Base-by-base conservation (phyloP, 1,284 basidiomycete genomes). In the Apiotrichum sp. region DNA sequence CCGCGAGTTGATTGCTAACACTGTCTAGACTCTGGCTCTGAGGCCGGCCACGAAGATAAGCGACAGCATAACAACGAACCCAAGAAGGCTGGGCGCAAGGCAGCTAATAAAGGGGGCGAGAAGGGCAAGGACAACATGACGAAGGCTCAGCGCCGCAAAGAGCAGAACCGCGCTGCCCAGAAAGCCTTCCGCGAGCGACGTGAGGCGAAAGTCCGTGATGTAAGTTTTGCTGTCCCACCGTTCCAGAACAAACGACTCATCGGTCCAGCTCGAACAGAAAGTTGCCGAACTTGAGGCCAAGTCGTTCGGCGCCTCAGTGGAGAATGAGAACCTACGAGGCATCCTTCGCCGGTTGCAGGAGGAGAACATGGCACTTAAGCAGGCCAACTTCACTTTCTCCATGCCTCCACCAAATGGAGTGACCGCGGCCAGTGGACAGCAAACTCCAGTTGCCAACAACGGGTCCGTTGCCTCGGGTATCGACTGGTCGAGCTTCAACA, bases 91-190 rank as follows among this genome's bases (percentile, higher is more conserved):
- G 32, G 34, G 3, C 46, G 46, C 35, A 47, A 49, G 42, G 22
- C 41, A 34, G 58, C 65, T 65, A 11, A 54, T 16, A 55, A 56
- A 34, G 54, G 56, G 44, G 53, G 52, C 5, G 38, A 52, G 34
- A 58, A 56, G 51, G 6, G 47, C 1, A 57, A 54, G 45, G 57
- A 67, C 52, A 63, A 66, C 40, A 46, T 58, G 14, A 67, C 56
- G 42, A 75, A 75, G 58, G 72, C 73, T 5, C 67, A 69, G 36
- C 67, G 70, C 42, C 63, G 77, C 34, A 77, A 77, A 65, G 76
- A 77, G 55, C 76, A 77, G 63, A 77, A 77, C 54, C 63, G 77
- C 32, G 72, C 73, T 1, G 77, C 77, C 1, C 77, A 78, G 61
- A 74, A 76, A 57, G 76, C 75, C 0, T 78, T 78, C 67, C 60